Base-by-base conservation (phyloP, 2,329 filamentous ascomycete genomes). In the Colletotrichum spaethianum region DNA sequence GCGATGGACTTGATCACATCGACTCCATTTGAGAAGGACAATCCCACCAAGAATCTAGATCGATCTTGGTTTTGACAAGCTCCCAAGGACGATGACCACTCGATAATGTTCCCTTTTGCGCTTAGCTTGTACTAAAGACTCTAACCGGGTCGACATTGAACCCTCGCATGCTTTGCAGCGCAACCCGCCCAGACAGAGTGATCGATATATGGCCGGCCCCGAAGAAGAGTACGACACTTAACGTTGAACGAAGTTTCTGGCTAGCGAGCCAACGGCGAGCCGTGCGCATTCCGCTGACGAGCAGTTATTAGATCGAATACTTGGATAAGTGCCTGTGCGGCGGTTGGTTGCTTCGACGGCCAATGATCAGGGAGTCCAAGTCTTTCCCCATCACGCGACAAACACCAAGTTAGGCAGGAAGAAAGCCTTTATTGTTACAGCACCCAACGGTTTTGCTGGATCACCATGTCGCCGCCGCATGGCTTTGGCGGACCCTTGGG, bases 261-360 rank as follows among this genome's bases (percentile, higher is more conserved):
- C 57, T 61, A 42, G 57, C 31, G 42, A 61, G 57, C 20, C 57
- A 61, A 61, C 40, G 38, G 18, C 14, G 28, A 23, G 12, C 28
- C 57, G 57, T 61, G 57, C 40, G 40, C 40, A 14, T 7, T 33
- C n/a, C 28, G 28, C 57, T n/a, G 33, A 23, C 18, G 9, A n/a
- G 26, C 56, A 20, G 46, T 18, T 12, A 28, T 23, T 28, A 18
- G 57, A 12, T 20, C 23, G 23, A 42, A 28, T 26, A 28, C 33
- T 31, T 28, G 9, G 20, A 12, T 31, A 36, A 50, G 42, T 36
- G 20, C 26, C n/a, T 28, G 31, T 50, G 31, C 60, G 14, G 44
- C 26, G 33, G n/a, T 50, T 44, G 31, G 28, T 62, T 20, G 20
- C 28, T 8, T 52, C n/a, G 16, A 8, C 20, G 31, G 28, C 40